Evolutionary conservation across 495 filamentous ascomycete genomes (phyloP).

Genomic region (Penicillium malachiteum): DNA sequence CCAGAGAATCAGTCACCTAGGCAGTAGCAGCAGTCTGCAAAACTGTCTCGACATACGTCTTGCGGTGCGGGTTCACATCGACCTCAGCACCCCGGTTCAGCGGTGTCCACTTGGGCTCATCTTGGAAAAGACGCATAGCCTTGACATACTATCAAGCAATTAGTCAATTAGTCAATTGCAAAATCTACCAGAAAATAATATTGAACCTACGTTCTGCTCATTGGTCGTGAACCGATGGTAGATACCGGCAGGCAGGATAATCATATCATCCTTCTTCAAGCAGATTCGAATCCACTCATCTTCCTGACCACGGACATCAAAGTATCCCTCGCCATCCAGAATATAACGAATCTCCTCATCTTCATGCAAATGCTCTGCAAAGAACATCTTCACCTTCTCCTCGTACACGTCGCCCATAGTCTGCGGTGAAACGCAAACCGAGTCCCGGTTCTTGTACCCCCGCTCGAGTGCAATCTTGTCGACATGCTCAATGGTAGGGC

Average conservation of each 20-base stretch:
- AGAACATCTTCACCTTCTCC: slow-evolving; percentile 88
- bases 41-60: slow-evolving; percentile 64
- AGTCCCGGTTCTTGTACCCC: slow-evolving; percentile 91
- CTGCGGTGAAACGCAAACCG: slow-evolving; percentile 82
- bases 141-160: slow-evolving; percentile 71
- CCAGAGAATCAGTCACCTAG: slow-evolving; percentile 1
- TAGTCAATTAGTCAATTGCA: slow-evolving; percentile 8
- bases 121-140: slow-evolving; percentile 96
- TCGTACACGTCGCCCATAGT: slow-evolving; percentile 81
- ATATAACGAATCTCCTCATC: slow-evolving; percentile 99
- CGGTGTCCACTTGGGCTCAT: slow-evolving; percentile 98
- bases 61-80: slow-evolving; percentile 73
- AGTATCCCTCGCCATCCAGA: slow-evolving; percentile 84
- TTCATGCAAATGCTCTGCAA: slow-evolving; percentile 93
- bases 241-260: slow-evolving; percentile 93
- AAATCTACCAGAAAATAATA: not conserved
- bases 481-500: slow-evolving; percentile 61
- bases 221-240: slow-evolving; percentile 98
- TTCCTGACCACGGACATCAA: slow-evolving; percentile 73
- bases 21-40: slow-evolving; percentile 24
- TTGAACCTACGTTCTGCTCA: slow-evolving; percentile 71
- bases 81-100: slow-evolving; percentile 78
- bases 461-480: slow-evolving; percentile 71
- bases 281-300: slow-evolving; percentile 86
- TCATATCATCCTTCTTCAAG: slow-evolving; percentile 69